A percentile compares a stretch with the other conserved stretches of the same genome.
Conservation (phyloP, 768 basidiomycete species). For the Mrakia frigida region DNA sequence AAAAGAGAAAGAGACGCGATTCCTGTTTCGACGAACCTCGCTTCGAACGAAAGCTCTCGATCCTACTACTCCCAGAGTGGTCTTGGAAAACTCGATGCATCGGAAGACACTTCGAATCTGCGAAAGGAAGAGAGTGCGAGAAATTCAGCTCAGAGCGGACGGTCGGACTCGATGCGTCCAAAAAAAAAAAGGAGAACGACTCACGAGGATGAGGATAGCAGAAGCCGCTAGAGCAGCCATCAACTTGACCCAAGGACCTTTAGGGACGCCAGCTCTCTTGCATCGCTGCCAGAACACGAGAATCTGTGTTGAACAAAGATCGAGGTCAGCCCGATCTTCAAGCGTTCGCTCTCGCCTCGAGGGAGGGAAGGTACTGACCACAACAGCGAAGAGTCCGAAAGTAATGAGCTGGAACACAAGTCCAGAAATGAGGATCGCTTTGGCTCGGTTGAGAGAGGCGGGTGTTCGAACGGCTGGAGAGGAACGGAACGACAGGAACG, state of each 20-base stretch:
- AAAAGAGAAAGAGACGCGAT: not conserved
- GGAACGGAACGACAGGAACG: not conserved
- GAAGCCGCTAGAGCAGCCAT: not conserved
- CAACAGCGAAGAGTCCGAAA: constrained; percentile 15
- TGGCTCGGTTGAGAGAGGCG: constrained; percentile 1
- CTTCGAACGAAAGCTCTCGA: constrained; percentile 1
- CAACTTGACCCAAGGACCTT: constrained; percentile 1
- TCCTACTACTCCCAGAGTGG: not conserved
- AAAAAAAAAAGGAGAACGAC: too few species aligned
- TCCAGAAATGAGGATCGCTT: constrained; percentile 12
- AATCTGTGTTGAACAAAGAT: not conserved
- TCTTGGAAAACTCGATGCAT: constrained; percentile 17
- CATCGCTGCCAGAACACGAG: constrained; percentile 15
- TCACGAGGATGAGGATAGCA: constrained; percentile 3
- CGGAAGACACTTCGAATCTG: constrained; percentile 10
- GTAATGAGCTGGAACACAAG: constrained; percentile 23
- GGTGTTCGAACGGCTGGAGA: constrained; percentile 11
- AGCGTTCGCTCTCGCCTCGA: too few species aligned
- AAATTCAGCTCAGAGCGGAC: too few species aligned
- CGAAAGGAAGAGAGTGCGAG: too few species aligned
- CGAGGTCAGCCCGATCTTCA: not conserved
- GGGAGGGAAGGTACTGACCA: not conserved
- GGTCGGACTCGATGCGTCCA: too few species aligned
- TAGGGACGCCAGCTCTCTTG: not conserved
- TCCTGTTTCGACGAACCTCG: constrained; percentile 5